These are phyloP conservation scores for Solanum arcanum DNA, from an alignment of 257 asterid species.

Conservation along the genomic window DNA sequence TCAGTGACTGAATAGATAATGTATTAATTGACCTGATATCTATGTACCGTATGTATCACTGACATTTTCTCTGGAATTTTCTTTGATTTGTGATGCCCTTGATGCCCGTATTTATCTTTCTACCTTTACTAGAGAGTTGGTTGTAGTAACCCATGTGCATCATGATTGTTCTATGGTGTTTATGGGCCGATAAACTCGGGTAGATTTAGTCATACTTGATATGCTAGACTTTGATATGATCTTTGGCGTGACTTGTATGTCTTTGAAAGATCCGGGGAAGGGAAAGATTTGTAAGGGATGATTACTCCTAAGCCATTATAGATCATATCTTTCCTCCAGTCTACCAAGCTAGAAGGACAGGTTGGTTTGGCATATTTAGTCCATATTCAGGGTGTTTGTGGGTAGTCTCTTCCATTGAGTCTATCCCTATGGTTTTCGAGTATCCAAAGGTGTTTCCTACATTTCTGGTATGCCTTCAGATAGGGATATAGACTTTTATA, in stretches of 20 bases:
- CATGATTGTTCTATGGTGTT: background rate
- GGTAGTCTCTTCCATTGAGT: background rate
- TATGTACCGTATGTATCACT: too few species aligned
- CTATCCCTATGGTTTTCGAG: background rate
- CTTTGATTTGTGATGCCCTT: background rate
- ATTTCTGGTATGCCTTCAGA: background rate
- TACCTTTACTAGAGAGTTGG: background rate
- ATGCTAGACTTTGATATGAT: background rate
- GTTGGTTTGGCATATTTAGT: background rate
- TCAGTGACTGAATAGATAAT: too few species aligned
- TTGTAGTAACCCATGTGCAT: background rate
- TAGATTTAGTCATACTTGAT: background rate
- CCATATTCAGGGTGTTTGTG: background rate
- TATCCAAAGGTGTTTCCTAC: background rate
- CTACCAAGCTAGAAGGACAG: background rate
- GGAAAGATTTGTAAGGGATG: background rate
- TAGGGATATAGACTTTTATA: background rate
- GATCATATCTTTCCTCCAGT: background rate
- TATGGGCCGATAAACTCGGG: background rate
- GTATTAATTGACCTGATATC: too few species aligned
- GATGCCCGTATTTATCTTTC: background rate
- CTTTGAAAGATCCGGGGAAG: background rate
- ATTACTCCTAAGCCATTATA: background rate
- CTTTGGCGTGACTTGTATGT: background rate
- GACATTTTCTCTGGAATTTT: too few species aligned